Base-by-base conservation (phyloP, 495 filamentous ascomycete genomes). In the Talaromyces proteolyticus region DNA sequence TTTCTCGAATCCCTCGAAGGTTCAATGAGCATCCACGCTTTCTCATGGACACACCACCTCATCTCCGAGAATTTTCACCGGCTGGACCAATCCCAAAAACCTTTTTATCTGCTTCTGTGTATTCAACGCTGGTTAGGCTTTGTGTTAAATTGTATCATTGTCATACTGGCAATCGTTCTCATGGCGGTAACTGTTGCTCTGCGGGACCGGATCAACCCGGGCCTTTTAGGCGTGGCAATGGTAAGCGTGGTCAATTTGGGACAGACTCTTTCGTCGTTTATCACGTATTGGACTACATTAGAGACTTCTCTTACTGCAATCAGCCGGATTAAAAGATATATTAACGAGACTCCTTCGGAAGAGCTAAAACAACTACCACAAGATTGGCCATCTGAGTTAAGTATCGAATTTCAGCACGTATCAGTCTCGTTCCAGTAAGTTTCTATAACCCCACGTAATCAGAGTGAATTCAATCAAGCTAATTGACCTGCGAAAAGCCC, bases 291-390 rank as follows among this genome's bases (percentile, higher is more conserved):
- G 57, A 62, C 61, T 3, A 19, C 53, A 1, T 53, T 64, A 10
- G 61, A 67, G 29, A 67, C 64, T 0, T 64, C 64, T 1, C 44
- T 67, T 37, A 58, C 58, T 1, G 57, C 64, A 0, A 60, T 67
- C 49, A 6, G 59, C 0, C 44, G 59, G 3, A 57, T 67, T 34
- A 63, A 65, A 36, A 81, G 83, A 85, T 7, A 71, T 73, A 23
- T 55, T 76, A 5, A 51, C 79, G 3, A 74, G 77, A 49, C 65
- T 70, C 18, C 67, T 70, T 48, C 54, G 62, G 8, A 68, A 66
- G 49, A 50, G 17, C 25, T 37, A 78, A 3, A 60, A 64, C 42
- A 45, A 14, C 6, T 34, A 18, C 43, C 43, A 26, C 3, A 4
- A 16, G 24, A 34, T 10, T 45, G 43, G 43, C 43, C 43, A 10